Conservation (phyloP, 2,329 filamentous ascomycete species). For the Phialophora macrospora region DNA sequence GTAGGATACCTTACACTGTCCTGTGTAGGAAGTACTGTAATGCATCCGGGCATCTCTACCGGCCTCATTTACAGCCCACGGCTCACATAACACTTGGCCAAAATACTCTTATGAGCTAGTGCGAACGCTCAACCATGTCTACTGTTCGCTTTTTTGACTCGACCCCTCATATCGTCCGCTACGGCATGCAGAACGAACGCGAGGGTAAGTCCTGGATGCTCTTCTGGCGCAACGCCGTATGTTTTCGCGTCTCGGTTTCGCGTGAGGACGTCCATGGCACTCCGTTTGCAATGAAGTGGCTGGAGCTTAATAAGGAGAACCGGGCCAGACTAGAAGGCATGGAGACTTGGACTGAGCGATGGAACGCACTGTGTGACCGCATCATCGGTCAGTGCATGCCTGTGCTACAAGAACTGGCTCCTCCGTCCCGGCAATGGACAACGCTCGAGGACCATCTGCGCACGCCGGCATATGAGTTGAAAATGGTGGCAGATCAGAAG, state of each 20-base stretch:
- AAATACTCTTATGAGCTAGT: not conserved
- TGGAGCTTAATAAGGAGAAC: not conserved
- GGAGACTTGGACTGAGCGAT: constrained; percentile 14
- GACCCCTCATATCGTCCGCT: constrained; percentile 23
- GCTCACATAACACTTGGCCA: not conserved
- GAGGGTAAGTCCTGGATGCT: constrained; percentile 16
- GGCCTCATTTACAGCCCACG: not conserved
- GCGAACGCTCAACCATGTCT: constrained; percentile 4
- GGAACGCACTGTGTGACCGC: constrained; percentile 22
- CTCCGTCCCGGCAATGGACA: constrained; percentile 13
- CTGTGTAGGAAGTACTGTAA: no score
- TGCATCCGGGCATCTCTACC: not conserved
- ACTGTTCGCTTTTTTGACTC: constrained; percentile 23
- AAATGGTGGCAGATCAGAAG: constrained; percentile 8
- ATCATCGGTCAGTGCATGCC: constrained; percentile 21
- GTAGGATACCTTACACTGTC: not conserved
- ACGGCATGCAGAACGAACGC: constrained; percentile 25
- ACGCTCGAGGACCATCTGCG: constrained; percentile 22
- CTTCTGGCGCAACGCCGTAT: constrained; percentile 19
- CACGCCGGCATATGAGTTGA: constrained; percentile 22
- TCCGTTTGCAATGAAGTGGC: constrained; percentile 12
- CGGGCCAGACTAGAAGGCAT: not conserved
- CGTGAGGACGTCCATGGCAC: constrained; percentile 17
- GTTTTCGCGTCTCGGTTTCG: constrained; percentile 12
- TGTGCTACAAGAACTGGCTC: constrained; percentile 18